Percentiles rank a stretch among this genome's conserved stretches.
These are phyloP conservation scores for Trichoderma virens DNA, from an alignment of 495 filamentous ascomycete species.

Conservation along the genomic window DNA sequence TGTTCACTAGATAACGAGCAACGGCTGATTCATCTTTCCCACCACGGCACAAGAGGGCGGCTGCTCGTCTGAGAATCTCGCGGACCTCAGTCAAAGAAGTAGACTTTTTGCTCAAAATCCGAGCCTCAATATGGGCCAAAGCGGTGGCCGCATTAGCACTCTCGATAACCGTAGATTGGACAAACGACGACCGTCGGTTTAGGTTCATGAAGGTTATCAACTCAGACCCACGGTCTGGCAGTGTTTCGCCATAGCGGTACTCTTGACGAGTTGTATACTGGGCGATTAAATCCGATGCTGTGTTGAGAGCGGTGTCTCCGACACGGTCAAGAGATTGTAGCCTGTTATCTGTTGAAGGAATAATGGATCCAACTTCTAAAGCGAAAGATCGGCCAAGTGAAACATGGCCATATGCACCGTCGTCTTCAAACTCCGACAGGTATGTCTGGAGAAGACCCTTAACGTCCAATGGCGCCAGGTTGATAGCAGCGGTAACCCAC, in stretches of 20 bases:
- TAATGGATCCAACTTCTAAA: conserved; percentile 78
- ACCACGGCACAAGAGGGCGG: conserved; percentile 71
- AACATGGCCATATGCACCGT: conserved; percentile 78
- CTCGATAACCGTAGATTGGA: conserved; percentile 35
- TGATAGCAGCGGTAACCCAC: conserved; percentile 75
- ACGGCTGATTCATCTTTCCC: conserved; percentile 65
- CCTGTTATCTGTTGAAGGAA: conserved; percentile 82
- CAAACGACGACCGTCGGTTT: conserved; percentile 33
- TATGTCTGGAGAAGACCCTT: conserved; percentile 94
- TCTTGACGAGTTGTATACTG: conserved; percentile 97
- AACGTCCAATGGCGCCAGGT: conserved; percentile 85
- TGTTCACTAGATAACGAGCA: conserved; percentile 74
- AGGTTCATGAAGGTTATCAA: conserved; percentile 51
- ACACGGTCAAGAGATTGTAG: conserved; percentile 69
- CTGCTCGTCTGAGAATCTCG: conserved; percentile 72
- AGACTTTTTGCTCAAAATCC: conserved; percentile 54
- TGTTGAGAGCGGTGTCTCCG: conserved; percentile 66
- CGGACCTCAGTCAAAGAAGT: conserved; percentile 69
- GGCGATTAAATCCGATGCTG: conserved; percentile 89
- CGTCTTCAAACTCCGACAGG: conserved; percentile 85
- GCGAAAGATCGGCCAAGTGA: conserved; percentile 94
- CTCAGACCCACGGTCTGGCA: conserved; percentile 55
- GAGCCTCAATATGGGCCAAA: conserved; percentile 58
- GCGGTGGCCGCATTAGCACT: conserved; percentile 50
- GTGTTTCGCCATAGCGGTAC: conserved; percentile 70